Evolutionary conservation across 2,329 filamentous ascomycete species (phyloP).

Genomic region (Sporothrix schenckii): DNA sequence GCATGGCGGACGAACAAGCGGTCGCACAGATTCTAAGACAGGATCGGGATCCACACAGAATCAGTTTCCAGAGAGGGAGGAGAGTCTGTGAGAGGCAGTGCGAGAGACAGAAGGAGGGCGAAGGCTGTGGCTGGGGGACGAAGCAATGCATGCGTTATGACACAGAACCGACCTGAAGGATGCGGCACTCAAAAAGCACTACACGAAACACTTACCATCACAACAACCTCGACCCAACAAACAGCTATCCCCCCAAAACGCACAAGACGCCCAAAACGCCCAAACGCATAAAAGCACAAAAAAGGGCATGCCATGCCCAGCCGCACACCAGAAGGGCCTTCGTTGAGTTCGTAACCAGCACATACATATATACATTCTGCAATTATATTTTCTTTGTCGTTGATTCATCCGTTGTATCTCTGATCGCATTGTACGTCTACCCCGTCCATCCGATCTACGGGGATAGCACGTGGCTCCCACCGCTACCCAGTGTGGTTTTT

Average conservation of each 20-base stretch:
- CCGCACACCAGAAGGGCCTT: constrained; percentile 4
- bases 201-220: constrained; percentile 2
- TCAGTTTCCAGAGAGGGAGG: neutral
- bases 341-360: constrained; percentile 22
- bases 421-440: neutral
- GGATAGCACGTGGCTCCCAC: neutral
- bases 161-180: constrained; percentile 2
- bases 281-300: constrained; percentile 3
- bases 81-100: neutral
- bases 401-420: neutral
- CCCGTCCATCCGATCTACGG: neutral
- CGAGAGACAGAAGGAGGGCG: neutral
- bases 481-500: neutral
- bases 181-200: neutral
- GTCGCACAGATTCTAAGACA: constrained; percentile 58
- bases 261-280: neutral
- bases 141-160: neutral
- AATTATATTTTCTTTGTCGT: constrained; percentile 26
- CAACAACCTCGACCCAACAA: neutral
- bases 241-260: neutral
- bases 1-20: constrained; percentile 72
- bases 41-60: neutral
- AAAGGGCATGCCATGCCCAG: neutral
- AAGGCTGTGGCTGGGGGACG: neutral
- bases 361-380: constrained; percentile 19